A percentile compares a stretch with the other conserved stretches of the same genome.
phyloP scores from a whole-genome alignment of 345 rosid genomes.

The Heritiera fomes region DNA sequence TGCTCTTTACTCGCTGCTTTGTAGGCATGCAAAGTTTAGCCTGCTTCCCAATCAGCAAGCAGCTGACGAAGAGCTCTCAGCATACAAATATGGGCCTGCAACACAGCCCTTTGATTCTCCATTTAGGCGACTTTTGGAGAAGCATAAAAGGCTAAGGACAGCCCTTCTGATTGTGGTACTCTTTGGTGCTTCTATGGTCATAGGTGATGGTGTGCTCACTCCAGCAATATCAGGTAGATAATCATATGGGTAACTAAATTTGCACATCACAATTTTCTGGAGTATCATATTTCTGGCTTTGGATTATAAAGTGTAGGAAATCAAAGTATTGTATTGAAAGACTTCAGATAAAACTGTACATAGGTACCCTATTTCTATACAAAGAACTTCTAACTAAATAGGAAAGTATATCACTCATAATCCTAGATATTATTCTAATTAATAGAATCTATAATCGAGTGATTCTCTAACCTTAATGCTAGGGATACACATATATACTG shows the following conservation, averaged over 20 bases:
- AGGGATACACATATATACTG: too few relatives aligned
- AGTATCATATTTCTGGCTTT: not conserved
- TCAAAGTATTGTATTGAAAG: too few relatives aligned
- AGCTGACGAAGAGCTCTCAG: slow-evolving; percentile 90
- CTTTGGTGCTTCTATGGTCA: slow-evolving; percentile 82
- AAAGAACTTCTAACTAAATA: too few relatives aligned
- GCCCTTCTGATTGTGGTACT: slow-evolving; percentile 70
- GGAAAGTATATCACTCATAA: too few relatives aligned
- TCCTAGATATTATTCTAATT: too few relatives aligned
- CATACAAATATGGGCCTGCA: slow-evolving; percentile 68
- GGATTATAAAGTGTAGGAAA: not conserved
- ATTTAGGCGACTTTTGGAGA: slow-evolving; percentile 66
- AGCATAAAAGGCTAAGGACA: slow-evolving; percentile 67
- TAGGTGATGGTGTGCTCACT: slow-evolving; percentile 84
- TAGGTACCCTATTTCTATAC: too few relatives aligned
- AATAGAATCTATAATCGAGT: too few relatives aligned
- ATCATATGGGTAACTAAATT: not conserved
- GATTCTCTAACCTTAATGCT: too few relatives aligned
- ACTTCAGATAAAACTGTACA: too few relatives aligned
- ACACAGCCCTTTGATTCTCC: slow-evolving; percentile 40
- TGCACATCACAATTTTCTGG: not conserved
- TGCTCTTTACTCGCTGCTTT: slow-evolving; percentile 85
- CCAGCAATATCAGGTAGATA: slow-evolving; percentile 78
- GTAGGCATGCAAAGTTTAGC: slow-evolving; percentile 82
- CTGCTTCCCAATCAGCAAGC: slow-evolving; percentile 94